These are phyloP conservation scores for Zizania palustris DNA, from an alignment of 202 grass and related monocot species.

Conservation along the genomic window DNA sequence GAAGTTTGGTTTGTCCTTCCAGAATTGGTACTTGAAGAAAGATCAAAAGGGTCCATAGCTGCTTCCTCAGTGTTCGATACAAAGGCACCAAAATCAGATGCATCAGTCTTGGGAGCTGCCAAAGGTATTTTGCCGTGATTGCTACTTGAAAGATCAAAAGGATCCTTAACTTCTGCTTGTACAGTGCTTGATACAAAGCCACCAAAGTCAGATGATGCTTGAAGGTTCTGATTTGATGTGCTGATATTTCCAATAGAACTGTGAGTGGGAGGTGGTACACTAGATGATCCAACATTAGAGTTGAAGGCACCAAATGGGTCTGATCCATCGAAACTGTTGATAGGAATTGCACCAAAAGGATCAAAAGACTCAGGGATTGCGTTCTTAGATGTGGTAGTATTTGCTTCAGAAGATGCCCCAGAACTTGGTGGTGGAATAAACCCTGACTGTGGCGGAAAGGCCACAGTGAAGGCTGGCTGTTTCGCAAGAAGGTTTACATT, in stretches of 20 bases:
- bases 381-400: conserved; percentile 46
- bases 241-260: conserved; percentile 51
- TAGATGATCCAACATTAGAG: conserved; percentile 55
- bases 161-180: conserved; percentile 44
- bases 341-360: conserved; percentile 80
- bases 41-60: conserved; percentile 48
- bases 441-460: conserved; percentile 57
- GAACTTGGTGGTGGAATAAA: conserved; percentile 61
- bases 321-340: conserved; percentile 70
- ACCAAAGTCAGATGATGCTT: conserved; percentile 60
- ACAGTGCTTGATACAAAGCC: conserved; percentile 65
- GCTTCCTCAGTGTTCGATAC: conserved; percentile 59
- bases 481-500: conserved; percentile 55
- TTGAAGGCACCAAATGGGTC: conserved; percentile 82
- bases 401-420: conserved; percentile 48
- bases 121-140: conserved; percentile 49
- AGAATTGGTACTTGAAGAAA: conserved; percentile 53
- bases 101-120: conserved; percentile 43
- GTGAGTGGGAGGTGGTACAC: conserved; percentile 33
- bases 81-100: conserved; percentile 77
- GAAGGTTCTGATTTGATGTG: conserved; percentile 47
- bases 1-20: conserved; percentile 42
- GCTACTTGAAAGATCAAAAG: conserved; percentile 50
- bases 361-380: conserved; percentile 63
- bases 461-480: conserved; percentile 47